Evolutionary conservation across 345 rosid genomes (phyloP), one percentile per base, ranked within the genome.

Genomic region (Moricandia moricandioides): DNA sequence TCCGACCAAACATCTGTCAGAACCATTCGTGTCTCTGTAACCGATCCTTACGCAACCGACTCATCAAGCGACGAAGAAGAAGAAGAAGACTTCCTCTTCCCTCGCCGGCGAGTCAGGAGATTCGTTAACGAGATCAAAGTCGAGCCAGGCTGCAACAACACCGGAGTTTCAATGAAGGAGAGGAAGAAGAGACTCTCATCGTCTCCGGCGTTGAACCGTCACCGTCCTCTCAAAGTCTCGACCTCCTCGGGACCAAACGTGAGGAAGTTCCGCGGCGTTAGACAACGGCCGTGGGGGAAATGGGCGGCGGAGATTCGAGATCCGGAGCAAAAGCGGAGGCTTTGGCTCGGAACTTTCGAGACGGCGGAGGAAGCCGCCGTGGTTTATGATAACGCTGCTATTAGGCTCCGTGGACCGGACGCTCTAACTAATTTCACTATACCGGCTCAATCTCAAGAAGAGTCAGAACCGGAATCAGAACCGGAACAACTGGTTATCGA

Each of bases 281-380:
- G 98, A 55, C 96, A 87, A 75, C 83, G 98, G 76, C 98, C 98
- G 0, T 94, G 98, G 98, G 98, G 98, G 0, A 94, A 94, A 83
- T 94, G 97, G 97, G 98, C 98, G 2, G 98, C 98, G 6, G 98
- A 94, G 89, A 94, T 94, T 78, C 84, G 98, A 16, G 98, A 94
- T 87, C 98, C 98, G 0, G 88, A 79, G n/a, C 83, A 81, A 57
- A 89, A 91, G 5, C 87, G 83, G 16, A 79, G 98, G 81, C 74
- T 94, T 7, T 94, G 98, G 98, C 74, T 94, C 18, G 98, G 98
- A 2, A 93, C 98, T 26, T 93, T 84, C 18, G 84, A 88, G 16
- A 93, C 98, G 0, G 97, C 98, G 1, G 98, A 94, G 70, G 98
- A 94, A 79, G 98, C 98, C 5, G 98, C 98, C 9, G 82, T 86